Evolutionary conservation across 108 stramenopile species (phyloP).

Genomic region (Chaetoceros muelleri): DNA sequence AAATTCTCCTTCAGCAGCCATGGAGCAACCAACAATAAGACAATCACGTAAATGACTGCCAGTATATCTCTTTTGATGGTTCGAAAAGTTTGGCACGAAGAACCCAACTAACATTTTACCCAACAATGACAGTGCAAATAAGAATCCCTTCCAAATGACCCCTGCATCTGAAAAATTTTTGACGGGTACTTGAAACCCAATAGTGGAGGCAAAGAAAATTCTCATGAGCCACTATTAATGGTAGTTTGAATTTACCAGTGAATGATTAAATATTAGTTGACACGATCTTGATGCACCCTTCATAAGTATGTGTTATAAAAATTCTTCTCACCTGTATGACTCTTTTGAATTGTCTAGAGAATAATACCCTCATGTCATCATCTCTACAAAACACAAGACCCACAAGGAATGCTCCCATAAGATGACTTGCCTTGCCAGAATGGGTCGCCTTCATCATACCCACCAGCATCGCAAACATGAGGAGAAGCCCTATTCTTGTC

Average conservation of each 20-base stretch:
- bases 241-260: not conserved
- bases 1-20: conserved; percentile 36
- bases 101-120: conserved; percentile 21
- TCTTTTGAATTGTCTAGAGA: conserved; percentile 10
- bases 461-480: conserved; percentile 32
- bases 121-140: conserved; percentile 24
- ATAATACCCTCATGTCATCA: not conserved
- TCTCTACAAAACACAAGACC: conserved; percentile 20
- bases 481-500: not conserved
- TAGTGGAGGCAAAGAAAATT: conserved; percentile 71
- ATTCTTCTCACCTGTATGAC: conserved; percentile 13
- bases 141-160: conserved; percentile 57
- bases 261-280: too few relatives aligned
- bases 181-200: conserved; percentile 68
- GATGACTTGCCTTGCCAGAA: conserved; percentile 41
- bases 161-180: conserved; percentile 39
- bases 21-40: conserved; percentile 22
- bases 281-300: too few relatives aligned
- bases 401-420: conserved; percentile 52
- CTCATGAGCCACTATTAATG: conserved; percentile 53
- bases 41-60: conserved; percentile 25
- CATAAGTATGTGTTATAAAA: too few relatives aligned
- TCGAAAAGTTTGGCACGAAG: not conserved
- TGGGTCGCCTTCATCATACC: conserved; percentile 48
- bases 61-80: not conserved